phyloP scores from a whole-genome alignment of 805 yeast species.

The Clavispora carvajalis region DNA sequence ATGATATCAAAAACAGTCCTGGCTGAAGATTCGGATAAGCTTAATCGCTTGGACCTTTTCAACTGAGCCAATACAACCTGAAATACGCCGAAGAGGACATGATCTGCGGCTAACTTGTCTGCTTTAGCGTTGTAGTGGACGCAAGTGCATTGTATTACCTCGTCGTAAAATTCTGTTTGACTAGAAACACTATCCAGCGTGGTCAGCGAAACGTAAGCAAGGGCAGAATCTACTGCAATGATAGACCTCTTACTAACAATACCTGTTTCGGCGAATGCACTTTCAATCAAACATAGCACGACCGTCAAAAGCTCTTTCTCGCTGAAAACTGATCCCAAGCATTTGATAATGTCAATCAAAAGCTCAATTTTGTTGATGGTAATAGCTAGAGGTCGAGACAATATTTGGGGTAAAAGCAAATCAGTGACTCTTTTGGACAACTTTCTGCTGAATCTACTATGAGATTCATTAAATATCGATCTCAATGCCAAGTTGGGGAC shows the following conservation, averaged over 20 bases:
- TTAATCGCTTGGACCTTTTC: neutral
- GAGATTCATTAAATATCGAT: conserved; percentile 32
- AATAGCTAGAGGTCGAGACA: conserved; percentile 21
- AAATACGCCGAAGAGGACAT: conserved; percentile 5
- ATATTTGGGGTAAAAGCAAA: conserved; percentile 34
- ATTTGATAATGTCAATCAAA: conserved; percentile 48
- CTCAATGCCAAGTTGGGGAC: conserved; percentile 51
- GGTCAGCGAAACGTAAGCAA: conserved; percentile 4
- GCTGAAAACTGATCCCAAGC: conserved; percentile 40
- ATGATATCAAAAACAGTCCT: conserved; percentile 4
- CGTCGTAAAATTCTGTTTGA: conserved; percentile 7
- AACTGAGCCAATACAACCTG: conserved; percentile 10
- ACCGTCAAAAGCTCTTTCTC: conserved; percentile 29
- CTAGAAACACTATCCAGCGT: conserved; percentile 3
- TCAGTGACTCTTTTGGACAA: conserved; percentile 30
- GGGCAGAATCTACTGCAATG: conserved; percentile 36
- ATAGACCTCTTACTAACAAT: conserved; percentile 47
- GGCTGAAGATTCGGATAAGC: conserved; percentile 2
- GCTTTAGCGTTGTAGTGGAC: neutral
- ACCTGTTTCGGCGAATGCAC: conserved; percentile 37
- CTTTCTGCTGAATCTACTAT: conserved; percentile 18
- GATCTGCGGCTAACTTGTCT: neutral
- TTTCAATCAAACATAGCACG: conserved; percentile 25
- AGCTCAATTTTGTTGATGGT: conserved; percentile 59
- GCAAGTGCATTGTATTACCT: conserved; percentile 3